Percentiles rank a stretch among this genome's conserved stretches.
Evolutionary conservation across 176 grass and related monocot genomes (phyloP).

Genomic region (Elymus sibiricus): DNA sequence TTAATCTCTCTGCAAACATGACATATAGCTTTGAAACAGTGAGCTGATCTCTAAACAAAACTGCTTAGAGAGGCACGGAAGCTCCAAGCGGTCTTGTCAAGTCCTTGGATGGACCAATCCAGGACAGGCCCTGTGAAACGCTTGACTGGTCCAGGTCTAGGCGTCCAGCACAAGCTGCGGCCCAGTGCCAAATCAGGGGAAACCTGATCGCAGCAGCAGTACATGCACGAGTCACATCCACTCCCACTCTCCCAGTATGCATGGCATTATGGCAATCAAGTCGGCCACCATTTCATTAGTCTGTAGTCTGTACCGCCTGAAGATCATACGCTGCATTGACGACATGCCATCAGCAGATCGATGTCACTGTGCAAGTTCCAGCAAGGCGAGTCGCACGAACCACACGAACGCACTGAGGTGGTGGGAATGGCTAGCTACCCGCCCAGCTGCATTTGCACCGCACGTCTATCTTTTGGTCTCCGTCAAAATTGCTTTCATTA

Average conservation of each 20-base stretch:
- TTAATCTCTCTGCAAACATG: no score
- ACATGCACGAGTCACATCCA: constrained; percentile 5
- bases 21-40: no score
- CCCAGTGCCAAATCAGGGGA: not conserved
- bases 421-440: not conserved
- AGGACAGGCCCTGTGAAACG: not conserved
- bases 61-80: no score
- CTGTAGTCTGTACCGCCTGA: not conserved
- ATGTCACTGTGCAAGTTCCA: not conserved
- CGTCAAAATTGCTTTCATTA: not conserved
- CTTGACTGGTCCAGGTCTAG: not conserved
- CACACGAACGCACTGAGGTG: not conserved
- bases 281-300: not conserved
- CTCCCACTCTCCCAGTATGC: not conserved
- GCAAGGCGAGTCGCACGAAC: not conserved
- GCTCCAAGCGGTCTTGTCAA: no score
- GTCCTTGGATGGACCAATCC: not conserved
- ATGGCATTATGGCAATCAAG: not conserved
- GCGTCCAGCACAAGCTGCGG: not conserved
- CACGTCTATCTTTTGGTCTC: not conserved
- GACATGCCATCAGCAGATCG: not conserved
- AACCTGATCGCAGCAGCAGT: not conserved
- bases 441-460: not conserved
- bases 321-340: not conserved
- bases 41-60: no score